Evolutionary conservation across 75 land plant species (phyloP), one percentile per base, ranked within the genome.

Genomic region (Adiantum capillusveneris): DNA sequence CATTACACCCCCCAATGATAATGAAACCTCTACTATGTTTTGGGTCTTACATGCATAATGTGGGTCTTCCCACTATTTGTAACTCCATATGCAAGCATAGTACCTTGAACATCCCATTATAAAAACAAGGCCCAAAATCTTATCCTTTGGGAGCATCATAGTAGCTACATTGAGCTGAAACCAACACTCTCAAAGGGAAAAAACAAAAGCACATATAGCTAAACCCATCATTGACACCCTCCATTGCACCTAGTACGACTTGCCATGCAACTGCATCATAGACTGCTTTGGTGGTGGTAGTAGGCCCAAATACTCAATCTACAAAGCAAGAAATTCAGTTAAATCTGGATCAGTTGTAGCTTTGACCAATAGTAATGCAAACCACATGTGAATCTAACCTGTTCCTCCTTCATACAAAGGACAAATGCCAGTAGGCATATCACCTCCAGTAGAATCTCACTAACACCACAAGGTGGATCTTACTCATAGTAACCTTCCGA

Each of bases 161-260:
- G 9, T 41, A 41, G 43, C 43, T 9, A 9, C 43, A 41, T 9
- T 9, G 14, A 9, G 14, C 14, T 41, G 12, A 14, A 41, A 9
- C 14, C 14, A 14, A 41, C 14, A 9, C 43, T 41, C 14, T 14
- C 9, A 14, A 14, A 41, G 43, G 9, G 43, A 9, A 41, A 41
- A 41, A 41, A 41, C 9, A 41, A 41, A 41, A n/a, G n/a, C n/a
- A n/a, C n/a, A n/a, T n/a, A n/a, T 14, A 29, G 1, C 29, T 1
- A 17, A 6, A 44, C 65, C 42, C 60, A 85, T 89, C 93, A 75
- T 85, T 88, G 9, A 88, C 74, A 30, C 93, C 93, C 46, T 88
- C 93, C 93, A 88, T 88, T 21, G 93, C 85, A 69, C 81, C 77
- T 53, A 80, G 84, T 0, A 88, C 81, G 25, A 88, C 89, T 59